Percentiles rank a stretch among this genome's conserved stretches.
Evolutionary conservation across 2,329 filamentous ascomycete species (phyloP).

Genomic region (Cercospora berteroae): DNA sequence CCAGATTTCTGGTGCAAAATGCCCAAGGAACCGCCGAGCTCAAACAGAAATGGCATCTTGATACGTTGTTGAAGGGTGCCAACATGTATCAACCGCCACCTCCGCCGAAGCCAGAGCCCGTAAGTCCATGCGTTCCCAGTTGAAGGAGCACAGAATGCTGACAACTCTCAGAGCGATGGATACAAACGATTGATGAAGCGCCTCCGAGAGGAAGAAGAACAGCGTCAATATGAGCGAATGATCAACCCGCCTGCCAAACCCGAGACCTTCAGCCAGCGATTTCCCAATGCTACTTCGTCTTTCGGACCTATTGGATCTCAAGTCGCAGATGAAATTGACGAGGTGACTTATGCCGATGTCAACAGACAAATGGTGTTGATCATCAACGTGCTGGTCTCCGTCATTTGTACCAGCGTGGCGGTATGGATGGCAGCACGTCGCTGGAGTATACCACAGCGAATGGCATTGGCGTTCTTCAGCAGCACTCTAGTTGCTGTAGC

Average conservation of each 20-base stretch:
- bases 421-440: slow-evolving; percentile 76
- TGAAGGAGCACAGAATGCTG: slow-evolving; percentile 11
- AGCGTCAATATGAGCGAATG: slow-evolving; percentile 78
- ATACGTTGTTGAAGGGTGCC: slow-evolving; percentile 69
- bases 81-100: slow-evolving; percentile 76
- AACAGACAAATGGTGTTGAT: slow-evolving; percentile 82
- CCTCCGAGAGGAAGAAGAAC: slow-evolving; percentile 79
- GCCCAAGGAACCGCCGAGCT: slow-evolving; percentile 5
- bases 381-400: slow-evolving; percentile 84
- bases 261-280: slow-evolving; percentile 61
- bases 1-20: slow-evolving; percentile 50
- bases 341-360: slow-evolving; percentile 68
- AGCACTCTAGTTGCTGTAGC: slow-evolving; percentile 69
- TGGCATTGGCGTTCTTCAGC: slow-evolving; percentile 70
- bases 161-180: slow-evolving; percentile 62
- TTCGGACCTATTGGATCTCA: slow-evolving; percentile 34
- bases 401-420: slow-evolving; percentile 72
- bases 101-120: slow-evolving; percentile 72
- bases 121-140: slow-evolving; percentile 44
- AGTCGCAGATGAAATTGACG: slow-evolving; percentile 56
- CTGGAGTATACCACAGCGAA: slow-evolving; percentile 68
- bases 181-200: slow-evolving; percentile 86
- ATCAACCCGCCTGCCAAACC: slow-evolving; percentile 57
- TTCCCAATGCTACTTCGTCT: slow-evolving; percentile 55
- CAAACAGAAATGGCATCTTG: slow-evolving; percentile 53